phyloP scores from a whole-genome alignment of 345 rosid genomes.

The Melaleuca quinquenervia region DNA sequence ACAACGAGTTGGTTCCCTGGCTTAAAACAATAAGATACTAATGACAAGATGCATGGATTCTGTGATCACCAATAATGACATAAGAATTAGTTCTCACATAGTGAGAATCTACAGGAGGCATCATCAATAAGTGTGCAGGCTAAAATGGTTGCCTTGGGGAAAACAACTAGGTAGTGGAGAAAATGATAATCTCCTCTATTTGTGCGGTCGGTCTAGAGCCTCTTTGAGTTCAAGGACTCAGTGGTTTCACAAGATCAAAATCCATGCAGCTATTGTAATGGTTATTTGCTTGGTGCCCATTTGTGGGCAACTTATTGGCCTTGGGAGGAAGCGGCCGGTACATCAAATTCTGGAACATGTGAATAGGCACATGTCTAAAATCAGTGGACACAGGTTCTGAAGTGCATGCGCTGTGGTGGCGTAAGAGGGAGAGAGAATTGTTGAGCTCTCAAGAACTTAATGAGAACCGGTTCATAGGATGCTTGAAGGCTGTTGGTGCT shows the following conservation, averaged over 20 bases:
- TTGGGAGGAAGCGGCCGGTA: conserved; percentile 29
- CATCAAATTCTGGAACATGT: not conserved
- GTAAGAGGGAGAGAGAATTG: not conserved
- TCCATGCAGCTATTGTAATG: conserved; percentile 24
- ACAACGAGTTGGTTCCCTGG: conserved; percentile 26
- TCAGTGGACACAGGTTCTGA: not conserved
- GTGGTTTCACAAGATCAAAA: conserved; percentile 37
- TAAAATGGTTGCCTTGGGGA: conserved; percentile 38
- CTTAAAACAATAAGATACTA: conserved; percentile 33
- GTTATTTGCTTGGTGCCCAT: conserved; percentile 46
- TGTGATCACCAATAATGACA: conserved; percentile 22
- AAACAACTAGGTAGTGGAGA: conserved; percentile 39
- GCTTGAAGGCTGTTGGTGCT: too few relatives aligned
- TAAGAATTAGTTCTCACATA: conserved; percentile 18
- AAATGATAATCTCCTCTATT: conserved; percentile 20
- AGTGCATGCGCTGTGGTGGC: not conserved
- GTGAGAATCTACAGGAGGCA: conserved; percentile 26
- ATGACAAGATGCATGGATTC: conserved; percentile 40
- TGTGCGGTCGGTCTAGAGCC: conserved; percentile 32
- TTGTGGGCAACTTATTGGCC: conserved; percentile 24
- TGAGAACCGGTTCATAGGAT: too few relatives aligned
- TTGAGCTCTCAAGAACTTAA: not conserved
- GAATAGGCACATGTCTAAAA: not conserved
- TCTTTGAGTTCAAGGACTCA: conserved; percentile 10
- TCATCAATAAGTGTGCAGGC: conserved; percentile 25